Evolutionary conservation across 805 yeast species (phyloP), one percentile per base, ranked within the genome.

Genomic region (Candida mattraensis): DNA sequence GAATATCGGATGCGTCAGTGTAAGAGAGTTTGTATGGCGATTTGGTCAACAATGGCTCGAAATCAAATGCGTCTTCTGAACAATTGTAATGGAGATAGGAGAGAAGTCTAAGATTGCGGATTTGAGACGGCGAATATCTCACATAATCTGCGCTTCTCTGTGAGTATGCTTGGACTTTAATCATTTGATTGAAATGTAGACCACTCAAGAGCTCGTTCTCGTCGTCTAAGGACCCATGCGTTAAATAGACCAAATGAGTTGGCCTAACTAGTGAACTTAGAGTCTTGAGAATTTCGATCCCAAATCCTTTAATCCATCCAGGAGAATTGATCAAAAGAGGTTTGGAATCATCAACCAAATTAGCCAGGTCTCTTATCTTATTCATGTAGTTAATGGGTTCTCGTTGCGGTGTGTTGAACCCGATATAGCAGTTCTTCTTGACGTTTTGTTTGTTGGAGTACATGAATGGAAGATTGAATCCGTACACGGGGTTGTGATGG

Each of bases 251-350:
- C 16, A 85, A 54, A 42, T 74, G 69, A 0, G 81, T 72, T 0
- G 94, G 86, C 17, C 66, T 59, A 2, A 74, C 56, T 7, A 56
- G 40, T 0, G 49, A 41, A 2, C 79, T 64, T 2, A 83, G 60
- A 18, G 68, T 62, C 11, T 60, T 65, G n/a, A 85, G 64, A 7
- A 88, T 60, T 30, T 78, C 81, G 11, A 80, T 67, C 0, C 97
- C 97, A 44, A 77, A 78, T 0, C 96, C 97, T 58, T 84, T 85
- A 19, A 87, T 74, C 96, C 96, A 88, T 0, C 96, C 96, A 0
- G 96, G 91, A 1, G 89, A 76, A 50, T 88, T 88, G 4, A 89
- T 69, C 1, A 88, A 56, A 3, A 87, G 59, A 11, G 39, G 38
- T 64, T 38, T 30, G 6, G 71, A 14, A 35, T 64, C 46, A 31